Conservation (phyloP, 2,329 filamentous ascomycete genomes). For the Exserohilum turcica region DNA sequence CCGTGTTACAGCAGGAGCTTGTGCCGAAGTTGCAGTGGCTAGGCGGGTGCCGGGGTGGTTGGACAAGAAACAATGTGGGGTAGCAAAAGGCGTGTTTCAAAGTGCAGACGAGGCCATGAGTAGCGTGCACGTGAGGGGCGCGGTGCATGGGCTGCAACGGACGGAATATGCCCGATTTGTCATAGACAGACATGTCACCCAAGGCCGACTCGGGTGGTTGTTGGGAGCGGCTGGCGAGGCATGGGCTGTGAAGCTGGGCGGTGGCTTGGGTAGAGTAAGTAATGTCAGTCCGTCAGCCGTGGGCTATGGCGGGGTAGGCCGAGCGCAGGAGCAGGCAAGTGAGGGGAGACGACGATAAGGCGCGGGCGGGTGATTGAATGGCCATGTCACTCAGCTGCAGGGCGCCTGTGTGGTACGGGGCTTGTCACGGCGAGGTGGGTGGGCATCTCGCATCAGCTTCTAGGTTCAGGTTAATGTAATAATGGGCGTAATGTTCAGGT, state of each 20-base stretch:
- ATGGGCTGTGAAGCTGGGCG: background rate
- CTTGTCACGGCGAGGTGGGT: too few species aligned
- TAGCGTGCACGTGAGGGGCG: conserved; percentile 3
- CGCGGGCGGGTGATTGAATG: too few species aligned
- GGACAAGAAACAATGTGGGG: conserved; percentile 5
- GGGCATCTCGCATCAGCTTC: too few species aligned
- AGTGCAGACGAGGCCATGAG: background rate
- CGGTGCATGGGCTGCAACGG: background rate
- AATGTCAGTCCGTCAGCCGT: conserved; percentile 1
- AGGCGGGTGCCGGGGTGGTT: background rate
- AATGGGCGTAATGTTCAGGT: too few species aligned
- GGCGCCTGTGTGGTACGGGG: background rate
- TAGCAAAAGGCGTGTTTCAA: conserved; percentile 3
- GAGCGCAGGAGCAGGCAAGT: background rate
- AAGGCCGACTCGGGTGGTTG: background rate
- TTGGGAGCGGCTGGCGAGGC: background rate
- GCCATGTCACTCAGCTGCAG: background rate
- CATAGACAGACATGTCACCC: background rate
- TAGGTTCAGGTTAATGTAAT: too few species aligned
- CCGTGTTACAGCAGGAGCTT: background rate
- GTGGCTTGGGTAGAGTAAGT: conserved; percentile 6
- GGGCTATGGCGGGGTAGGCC: conserved; percentile 9
- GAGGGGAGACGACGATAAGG: too few species aligned
- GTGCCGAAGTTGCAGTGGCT: background rate
- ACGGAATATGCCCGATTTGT: background rate